Evolutionary conservation across 805 yeast genomes (phyloP).

Genomic region (Yamadazyma phyllophila): DNA sequence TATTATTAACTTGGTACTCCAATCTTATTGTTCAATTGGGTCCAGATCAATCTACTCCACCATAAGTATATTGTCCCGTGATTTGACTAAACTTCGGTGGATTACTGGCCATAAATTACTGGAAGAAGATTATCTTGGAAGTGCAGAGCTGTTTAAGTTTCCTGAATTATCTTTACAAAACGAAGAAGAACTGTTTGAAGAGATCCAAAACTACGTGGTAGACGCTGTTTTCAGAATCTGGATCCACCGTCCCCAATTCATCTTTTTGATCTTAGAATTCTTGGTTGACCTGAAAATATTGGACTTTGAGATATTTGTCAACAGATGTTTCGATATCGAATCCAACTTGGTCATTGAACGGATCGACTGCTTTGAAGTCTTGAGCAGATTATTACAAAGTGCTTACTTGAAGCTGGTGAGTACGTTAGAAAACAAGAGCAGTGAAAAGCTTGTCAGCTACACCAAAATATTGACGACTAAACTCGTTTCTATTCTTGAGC

Average conservation of each 20-base stretch:
- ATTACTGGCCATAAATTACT: constrained; percentile 32
- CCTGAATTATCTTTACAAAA: constrained; percentile 15
- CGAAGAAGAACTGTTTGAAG: constrained; percentile 11
- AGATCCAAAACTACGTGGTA: constrained; percentile 33
- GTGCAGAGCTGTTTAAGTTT: constrained; percentile 30
- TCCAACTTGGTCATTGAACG: constrained; percentile 37
- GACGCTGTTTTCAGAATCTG: constrained; percentile 42
- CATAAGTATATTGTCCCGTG: constrained; percentile 40
- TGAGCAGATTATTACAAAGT: constrained; percentile 31
- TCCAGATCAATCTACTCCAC: constrained; percentile 72
- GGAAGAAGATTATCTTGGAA: constrained; percentile 24
- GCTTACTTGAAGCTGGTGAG: background rate
- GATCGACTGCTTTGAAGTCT: constrained; percentile 43
- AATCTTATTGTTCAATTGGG: constrained; percentile 77
- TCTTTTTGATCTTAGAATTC: constrained; percentile 41
- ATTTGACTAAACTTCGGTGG: constrained; percentile 37
- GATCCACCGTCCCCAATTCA: constrained; percentile 46
- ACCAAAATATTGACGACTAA: background rate
- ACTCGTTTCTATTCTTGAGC: constrained; percentile 29
- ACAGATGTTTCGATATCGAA: constrained; percentile 24
- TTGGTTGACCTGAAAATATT: constrained; percentile 40
- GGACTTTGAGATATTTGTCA: constrained; percentile 26
- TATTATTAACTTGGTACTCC: constrained; percentile 61
- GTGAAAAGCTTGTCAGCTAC: background rate
- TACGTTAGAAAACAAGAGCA: background rate